Conservation (phyloP, 768 basidiomycete species). For the Hericium alpestre region DNA sequence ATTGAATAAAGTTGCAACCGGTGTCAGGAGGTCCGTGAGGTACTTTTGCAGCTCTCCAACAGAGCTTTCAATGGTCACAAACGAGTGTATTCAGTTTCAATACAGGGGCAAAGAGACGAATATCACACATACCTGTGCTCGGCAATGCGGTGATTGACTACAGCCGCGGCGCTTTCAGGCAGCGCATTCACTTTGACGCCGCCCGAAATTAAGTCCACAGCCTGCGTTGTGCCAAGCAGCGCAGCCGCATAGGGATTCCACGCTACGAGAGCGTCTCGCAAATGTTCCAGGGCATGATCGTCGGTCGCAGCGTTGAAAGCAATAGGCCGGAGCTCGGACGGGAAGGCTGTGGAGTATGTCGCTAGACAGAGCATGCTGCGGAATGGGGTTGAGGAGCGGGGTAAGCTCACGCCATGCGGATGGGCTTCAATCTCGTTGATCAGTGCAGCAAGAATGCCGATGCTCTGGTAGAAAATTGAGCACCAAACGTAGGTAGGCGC, state of each 20-base stretch:
- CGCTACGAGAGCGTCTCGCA: conserved; percentile 21
- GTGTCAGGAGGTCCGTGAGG: conserved; percentile 17
- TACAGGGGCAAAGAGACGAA: background rate
- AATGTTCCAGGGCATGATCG: conserved; percentile 14
- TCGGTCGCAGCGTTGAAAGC: conserved; percentile 9
- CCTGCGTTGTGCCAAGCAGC: conserved; percentile 31
- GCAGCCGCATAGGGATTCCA: conserved; percentile 13
- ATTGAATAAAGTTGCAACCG: conserved; percentile 25
- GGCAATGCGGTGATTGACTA: conserved; percentile 18
- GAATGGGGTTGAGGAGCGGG: conserved; percentile 10
- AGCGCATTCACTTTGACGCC: conserved; percentile 35
- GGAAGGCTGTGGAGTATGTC: conserved; percentile 14
- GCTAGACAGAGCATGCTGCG: background rate
- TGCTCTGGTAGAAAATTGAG: conserved; percentile 21
- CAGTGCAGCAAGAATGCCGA: conserved; percentile 36
- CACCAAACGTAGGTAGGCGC: background rate
- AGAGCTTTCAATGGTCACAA: conserved; percentile 13
- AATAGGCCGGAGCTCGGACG: conserved; percentile 11
- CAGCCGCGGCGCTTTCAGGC: conserved; percentile 26
- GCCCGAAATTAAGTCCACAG: conserved; percentile 32
- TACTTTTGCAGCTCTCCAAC: conserved; percentile 20
- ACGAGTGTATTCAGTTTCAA: background rate
- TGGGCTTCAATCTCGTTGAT: background rate
- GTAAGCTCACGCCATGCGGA: background rate
- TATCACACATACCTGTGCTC: conserved; percentile 15